phyloP scores from a whole-genome alignment of 768 basidiomycete genomes.

The Hebeloma cylindrosporum region DNA sequence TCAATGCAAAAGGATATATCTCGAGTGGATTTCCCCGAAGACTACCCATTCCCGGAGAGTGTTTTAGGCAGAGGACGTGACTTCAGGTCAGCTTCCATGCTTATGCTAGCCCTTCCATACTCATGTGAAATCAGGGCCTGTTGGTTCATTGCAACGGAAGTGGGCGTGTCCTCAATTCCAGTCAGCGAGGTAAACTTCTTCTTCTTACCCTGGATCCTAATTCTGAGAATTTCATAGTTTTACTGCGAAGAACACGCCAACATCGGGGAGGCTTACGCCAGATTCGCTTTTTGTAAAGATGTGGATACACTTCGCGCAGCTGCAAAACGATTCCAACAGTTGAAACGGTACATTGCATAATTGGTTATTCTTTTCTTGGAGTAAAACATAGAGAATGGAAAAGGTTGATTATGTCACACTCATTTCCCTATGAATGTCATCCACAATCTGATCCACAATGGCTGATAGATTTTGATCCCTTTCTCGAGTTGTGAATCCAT shows the following conservation, averaged over 20 bases:
- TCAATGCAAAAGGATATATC: constrained; percentile 59
- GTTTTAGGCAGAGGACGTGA: constrained; percentile 81
- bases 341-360: constrained; percentile 1
- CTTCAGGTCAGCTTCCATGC: constrained; percentile 57
- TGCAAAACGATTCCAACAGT: constrained; percentile 69
- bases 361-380: constrained; percentile 2
- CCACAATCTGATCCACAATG: constrained; percentile 58
- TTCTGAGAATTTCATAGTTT: constrained; percentile 53
- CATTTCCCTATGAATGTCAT: constrained; percentile 18
- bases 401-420: neutral
- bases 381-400: too few relatives aligned
- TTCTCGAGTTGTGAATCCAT: constrained; percentile 52
- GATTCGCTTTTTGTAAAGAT: constrained; percentile 98
- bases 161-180: constrained; percentile 91
- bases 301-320: constrained; percentile 78
- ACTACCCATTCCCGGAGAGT: constrained; percentile 78
- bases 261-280: constrained; percentile 84
- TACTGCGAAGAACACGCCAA: constrained; percentile 84
- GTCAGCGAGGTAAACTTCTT: constrained; percentile 83
- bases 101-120: neutral
- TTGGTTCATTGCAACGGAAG: constrained; percentile 91
- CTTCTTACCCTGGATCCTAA: constrained; percentile 1
- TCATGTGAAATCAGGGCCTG: constrained; percentile 56
- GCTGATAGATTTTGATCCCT: constrained; percentile 63
- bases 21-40: constrained; percentile 72